Evolutionary conservation across 352 stramenopile genomes (phyloP).

Genomic region (Globisporangium rhizosaccharum): DNA sequence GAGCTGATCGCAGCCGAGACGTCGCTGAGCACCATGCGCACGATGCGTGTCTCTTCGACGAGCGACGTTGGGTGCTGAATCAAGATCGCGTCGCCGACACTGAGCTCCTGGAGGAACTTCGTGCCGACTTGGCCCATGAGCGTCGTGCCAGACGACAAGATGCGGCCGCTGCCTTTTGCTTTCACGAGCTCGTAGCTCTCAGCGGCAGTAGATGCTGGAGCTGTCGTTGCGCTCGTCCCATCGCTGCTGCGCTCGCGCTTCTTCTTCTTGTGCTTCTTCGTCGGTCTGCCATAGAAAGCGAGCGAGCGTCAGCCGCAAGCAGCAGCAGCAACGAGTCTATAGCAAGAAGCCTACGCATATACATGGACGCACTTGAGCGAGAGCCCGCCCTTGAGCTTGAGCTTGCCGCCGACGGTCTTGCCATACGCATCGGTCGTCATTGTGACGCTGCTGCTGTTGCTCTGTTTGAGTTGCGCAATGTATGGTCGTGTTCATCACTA

Average conservation of each 20-base stretch:
- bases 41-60: slow-evolving; percentile 82
- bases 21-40: slow-evolving; percentile 89
- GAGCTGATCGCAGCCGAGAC: slow-evolving; percentile 82
- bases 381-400: slow-evolving; percentile 80
- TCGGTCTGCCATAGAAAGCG: slow-evolving; percentile 13
- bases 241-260: slow-evolving; percentile 49
- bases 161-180: slow-evolving; percentile 64
- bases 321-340: background rate
- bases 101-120: slow-evolving; percentile 80
- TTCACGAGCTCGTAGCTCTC: slow-evolving; percentile 75
- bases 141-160: slow-evolving; percentile 84
- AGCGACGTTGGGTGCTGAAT: slow-evolving; percentile 86
- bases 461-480: too few relatives aligned
- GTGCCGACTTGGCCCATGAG: slow-evolving; percentile 81
- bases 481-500: too few relatives aligned
- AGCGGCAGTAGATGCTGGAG: slow-evolving; percentile 29
- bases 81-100: slow-evolving; percentile 80
- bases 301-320: too few relatives aligned
- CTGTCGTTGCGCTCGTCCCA: slow-evolving; percentile 12
- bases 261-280: slow-evolving; percentile 51
- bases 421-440: slow-evolving; percentile 30
- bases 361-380: slow-evolving; percentile 58
- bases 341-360: background rate
- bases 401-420: slow-evolving; percentile 72
- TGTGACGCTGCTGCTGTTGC: background rate